Conservation (phyloP, 2,329 filamentous ascomycete species). For the Ramichloridium luteum region DNA sequence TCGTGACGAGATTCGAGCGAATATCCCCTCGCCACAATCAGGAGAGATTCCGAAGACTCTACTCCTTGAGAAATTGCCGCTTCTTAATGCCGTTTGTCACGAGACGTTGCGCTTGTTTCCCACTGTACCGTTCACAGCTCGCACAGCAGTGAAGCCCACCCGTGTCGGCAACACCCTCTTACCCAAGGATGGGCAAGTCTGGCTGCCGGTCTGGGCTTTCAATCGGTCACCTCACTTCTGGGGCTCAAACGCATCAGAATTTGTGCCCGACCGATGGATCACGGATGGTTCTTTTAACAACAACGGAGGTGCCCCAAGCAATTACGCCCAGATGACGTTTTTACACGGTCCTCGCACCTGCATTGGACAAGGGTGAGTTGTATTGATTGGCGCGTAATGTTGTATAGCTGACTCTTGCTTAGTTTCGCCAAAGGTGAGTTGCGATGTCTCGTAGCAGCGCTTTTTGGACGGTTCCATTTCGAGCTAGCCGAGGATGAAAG, state of each 20-base stretch:
- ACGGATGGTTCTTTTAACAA: constrained; percentile 1
- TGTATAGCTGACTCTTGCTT: neutral
- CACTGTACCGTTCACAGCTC: constrained; percentile 11
- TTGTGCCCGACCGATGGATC: constrained; percentile 33
- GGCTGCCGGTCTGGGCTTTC: constrained; percentile 39
- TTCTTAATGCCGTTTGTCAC: constrained; percentile 62
- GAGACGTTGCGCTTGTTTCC: constrained; percentile 33
- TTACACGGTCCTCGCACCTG: constrained; percentile 27
- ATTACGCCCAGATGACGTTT: constrained; percentile 32
- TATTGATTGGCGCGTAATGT: neutral
- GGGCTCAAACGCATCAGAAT: constrained; percentile 21
- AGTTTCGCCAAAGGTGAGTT: constrained; percentile 20
- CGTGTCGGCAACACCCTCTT: constrained; percentile 5
- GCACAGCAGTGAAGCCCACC: constrained; percentile 10
- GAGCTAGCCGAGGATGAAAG: constrained; percentile 10
- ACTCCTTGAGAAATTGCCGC: constrained; percentile 56
- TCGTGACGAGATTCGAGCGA: constrained; percentile 32
- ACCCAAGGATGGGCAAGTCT: constrained; percentile 41
- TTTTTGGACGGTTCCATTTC: constrained; percentile 12
- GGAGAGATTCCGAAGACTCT: constrained; percentile 8
- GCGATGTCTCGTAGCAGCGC: constrained; percentile 16
- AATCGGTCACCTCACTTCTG: constrained; percentile 21
- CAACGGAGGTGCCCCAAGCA: constrained; percentile 18
- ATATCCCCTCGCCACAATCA: neutral
- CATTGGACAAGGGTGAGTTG: constrained; percentile 17